These are phyloP conservation scores for Alternaria arbusti DNA, from an alignment of 2,329 filamentous ascomycete genomes.

Conservation along the genomic window DNA sequence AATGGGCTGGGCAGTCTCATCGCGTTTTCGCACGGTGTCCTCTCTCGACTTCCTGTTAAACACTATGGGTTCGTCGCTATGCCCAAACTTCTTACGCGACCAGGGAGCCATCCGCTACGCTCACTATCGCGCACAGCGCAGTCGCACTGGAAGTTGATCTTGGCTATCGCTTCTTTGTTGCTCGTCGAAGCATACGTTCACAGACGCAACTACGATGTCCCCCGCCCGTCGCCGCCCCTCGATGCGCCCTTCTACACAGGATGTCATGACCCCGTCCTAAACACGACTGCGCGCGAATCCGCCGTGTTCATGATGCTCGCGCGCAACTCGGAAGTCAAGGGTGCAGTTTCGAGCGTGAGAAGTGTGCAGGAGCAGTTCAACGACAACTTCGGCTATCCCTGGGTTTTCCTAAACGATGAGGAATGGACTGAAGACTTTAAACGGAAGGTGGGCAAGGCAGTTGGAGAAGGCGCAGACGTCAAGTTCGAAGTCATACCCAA, in stretches of 20 bases:
- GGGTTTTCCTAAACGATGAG: conserved; percentile 96
- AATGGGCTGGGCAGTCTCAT: background rate
- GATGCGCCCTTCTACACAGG: conserved; percentile 19
- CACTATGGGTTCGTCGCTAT: background rate
- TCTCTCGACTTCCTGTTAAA: background rate
- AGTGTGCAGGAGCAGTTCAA: conserved; percentile 88
- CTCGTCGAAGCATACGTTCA: conserved; percentile 18
- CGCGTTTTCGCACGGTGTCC: background rate
- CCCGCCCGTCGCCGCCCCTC: conserved; percentile 9
- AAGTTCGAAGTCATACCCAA: conserved; percentile 83
- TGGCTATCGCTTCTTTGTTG: background rate
- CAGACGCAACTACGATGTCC: conserved; percentile 7
- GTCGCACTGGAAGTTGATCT: conserved; percentile 13
- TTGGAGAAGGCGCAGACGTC: conserved; percentile 73
- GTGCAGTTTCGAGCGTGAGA: conserved; percentile 71
- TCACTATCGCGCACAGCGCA: background rate
- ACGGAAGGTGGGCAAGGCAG: conserved; percentile 74
- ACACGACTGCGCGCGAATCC: conserved; percentile 71
- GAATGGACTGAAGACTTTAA: conserved; percentile 92
- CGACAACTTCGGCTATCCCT: conserved; percentile 95
- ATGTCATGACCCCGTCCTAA: conserved; percentile 13
- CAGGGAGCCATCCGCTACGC: background rate
- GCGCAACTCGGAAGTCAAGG: conserved; percentile 82
- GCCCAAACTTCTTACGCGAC: background rate
- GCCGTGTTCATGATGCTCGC: conserved; percentile 89